Evolutionary conservation across 805 yeast species (phyloP), one percentile per base, ranked within the genome.

Genomic region (Candida nanaspora): DNA sequence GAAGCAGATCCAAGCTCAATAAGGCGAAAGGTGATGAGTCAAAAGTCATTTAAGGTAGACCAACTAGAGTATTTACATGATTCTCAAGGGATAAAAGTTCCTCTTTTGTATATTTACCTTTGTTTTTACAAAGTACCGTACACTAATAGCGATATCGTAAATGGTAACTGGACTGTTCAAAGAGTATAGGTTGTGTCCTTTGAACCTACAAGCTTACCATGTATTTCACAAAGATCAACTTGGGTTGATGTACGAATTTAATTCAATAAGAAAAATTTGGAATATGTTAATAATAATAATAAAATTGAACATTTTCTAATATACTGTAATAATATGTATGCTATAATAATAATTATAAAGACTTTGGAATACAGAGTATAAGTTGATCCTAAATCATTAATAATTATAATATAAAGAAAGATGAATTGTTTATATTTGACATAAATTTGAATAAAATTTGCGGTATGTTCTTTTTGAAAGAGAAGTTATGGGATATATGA

Each of bases 21-120:
- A n/a, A n/a, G n/a, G 22, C 34, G 13, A 14, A 14, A 39, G 21
- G 19, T 27, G 8, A 11, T n/a, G 11, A 16, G 7, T 30, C 6
- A 30, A 30, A 30, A 30, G 7, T 30, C 19, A 8, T 30, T 28
- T 28, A n/a, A n/a, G n/a, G n/a, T n/a, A n/a, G n/a, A n/a, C n/a
- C 26, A 33, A 22, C 15, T 33, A 13, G 19, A 22, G n/a, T 21
- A 21, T 33, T 16, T 31, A 21, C 23, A 38, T 10, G 36, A 27
- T 5, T 18, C 9, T 15, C 32, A 39, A 33, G 20, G 9, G 18
- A 34, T 26, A 14, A 35, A 33, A 16, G 21, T 19, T 6, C 41
- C 41, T 6, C 18, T 39, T 2, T 13, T 40, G n/a, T 29, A 21
- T 11, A 35, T 40, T 15, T 35, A 35, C 22, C 4, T 40, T 4